Conservation (phyloP, 257 asterid species). For the Prunella vulgaris region DNA sequence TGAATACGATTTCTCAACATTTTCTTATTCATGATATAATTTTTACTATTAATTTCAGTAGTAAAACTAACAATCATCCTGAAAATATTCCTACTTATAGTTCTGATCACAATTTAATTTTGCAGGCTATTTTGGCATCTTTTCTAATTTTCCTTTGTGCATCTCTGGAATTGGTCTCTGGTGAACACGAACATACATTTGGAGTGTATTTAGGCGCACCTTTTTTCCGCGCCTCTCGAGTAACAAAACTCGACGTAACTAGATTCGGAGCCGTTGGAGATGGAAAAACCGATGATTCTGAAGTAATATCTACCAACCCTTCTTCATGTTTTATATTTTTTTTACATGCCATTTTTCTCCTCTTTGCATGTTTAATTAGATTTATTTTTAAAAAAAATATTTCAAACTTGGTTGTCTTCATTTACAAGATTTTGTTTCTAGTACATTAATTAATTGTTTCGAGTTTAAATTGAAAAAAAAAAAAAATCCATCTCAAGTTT, state of each 20-base stretch:
- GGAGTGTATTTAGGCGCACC: background rate
- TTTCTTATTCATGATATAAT: background rate
- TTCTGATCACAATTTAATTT: background rate
- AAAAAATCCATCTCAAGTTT: too few species aligned
- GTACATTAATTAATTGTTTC: too few species aligned
- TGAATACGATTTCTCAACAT: too few species aligned
- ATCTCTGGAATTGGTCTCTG: background rate
- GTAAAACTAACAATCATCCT: background rate
- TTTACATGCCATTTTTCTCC: too few species aligned
- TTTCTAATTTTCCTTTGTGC: background rate
- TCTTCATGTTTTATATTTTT: background rate
- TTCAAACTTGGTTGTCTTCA: too few species aligned
- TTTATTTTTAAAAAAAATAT: too few species aligned
- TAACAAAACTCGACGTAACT: background rate
- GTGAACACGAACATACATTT: background rate
- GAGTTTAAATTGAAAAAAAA: too few species aligned
- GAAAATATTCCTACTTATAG: background rate
- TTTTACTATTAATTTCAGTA: background rate
- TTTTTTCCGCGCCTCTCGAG: background rate
- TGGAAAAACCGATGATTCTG: conserved; percentile 14
- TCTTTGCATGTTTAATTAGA: too few species aligned
- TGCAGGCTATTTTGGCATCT: background rate
- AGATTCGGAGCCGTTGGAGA: conserved; percentile 14
- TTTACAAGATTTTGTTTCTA: too few species aligned
- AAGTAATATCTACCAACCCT: background rate